Evolutionary conservation across 2,329 filamentous ascomycete species (phyloP), one percentile per base, ranked within the genome.

Genomic region (Exophiala sp.): DNA sequence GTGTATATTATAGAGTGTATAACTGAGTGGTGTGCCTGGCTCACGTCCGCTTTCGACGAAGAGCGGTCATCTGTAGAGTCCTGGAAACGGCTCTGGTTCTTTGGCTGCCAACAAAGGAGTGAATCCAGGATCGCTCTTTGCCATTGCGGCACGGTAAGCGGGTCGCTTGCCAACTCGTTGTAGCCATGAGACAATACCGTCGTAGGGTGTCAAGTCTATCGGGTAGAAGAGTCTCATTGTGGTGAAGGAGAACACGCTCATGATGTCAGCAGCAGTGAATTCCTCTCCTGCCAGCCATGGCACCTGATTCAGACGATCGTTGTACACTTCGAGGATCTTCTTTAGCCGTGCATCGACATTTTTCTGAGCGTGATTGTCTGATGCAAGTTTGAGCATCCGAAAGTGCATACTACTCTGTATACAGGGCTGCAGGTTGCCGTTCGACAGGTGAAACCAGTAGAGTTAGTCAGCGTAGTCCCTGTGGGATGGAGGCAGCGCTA

Each of bases 181-280:
- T 16, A 82, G 61, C 56, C 77, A 83, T 0, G 55, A 60, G 20
- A 81, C 42, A 5, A 82, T 70, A 44, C 72, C 71, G 1, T 65
- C 58, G 58, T 78, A 78, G 41, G 81, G 58, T 39, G 72, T 70
- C 44, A 70, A 72, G 7, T 40, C 35, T 3, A 43, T 38, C 1
- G 73, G 71, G 18, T 68, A 68, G 58, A 82, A 85, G 45, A 73
- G 71, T 12, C 84, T 72, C 75, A 82, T 77, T 1, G 83, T 87
- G 1, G 83, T 85, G 33, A 88, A 68, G 8, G 75, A 72, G 62
- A 79, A 85, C 0, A 84, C 74, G 3, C 70, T 71, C 82, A 87
- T 86, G 36, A 86, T 72, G 67, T 88, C 85, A 1, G 85, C 85
- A 0, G 74, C 81, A 0, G 81, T 86, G 52, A 88, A 81, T 50